Percentiles rank a stretch among this genome's conserved stretches.
phyloP scores from a whole-genome alignment of 1,284 basidiomycete genomes.

The Pisolithus thermaeus region DNA sequence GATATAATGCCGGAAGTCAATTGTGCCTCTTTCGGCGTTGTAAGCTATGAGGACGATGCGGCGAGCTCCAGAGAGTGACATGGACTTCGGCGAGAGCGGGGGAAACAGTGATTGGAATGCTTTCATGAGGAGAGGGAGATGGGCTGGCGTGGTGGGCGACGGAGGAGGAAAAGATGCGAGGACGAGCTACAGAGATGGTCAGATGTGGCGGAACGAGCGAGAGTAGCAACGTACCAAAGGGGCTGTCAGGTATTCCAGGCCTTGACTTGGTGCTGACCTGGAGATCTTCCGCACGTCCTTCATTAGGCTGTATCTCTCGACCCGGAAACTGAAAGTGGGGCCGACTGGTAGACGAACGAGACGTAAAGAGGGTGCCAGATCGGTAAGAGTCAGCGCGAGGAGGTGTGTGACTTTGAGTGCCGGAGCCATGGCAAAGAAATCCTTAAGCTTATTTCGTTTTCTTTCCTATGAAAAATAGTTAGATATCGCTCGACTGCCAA shows the following conservation, averaged over 20 bases:
- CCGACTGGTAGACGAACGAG: constrained; percentile 89
- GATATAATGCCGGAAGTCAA: constrained; percentile 93
- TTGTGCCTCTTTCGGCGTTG: constrained; percentile 78
- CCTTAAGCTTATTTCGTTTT: constrained; percentile 87
- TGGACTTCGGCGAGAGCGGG: constrained; percentile 73
- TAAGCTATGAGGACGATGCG: constrained; percentile 93
- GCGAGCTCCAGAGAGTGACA: constrained; percentile 79
- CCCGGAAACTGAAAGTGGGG: constrained; percentile 90
- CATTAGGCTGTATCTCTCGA: constrained; percentile 89
- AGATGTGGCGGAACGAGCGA: not conserved
- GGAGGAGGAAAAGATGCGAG: constrained; percentile 72
- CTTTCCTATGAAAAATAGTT: constrained; percentile 67
- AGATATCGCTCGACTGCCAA: constrained; percentile 1
- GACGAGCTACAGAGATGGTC: constrained; percentile 47
- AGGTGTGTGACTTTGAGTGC: constrained; percentile 91
- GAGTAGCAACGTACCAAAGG: constrained; percentile 61
- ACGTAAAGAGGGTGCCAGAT: constrained; percentile 80
- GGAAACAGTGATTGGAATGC: constrained; percentile 88
- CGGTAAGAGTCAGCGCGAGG: constrained; percentile 86
- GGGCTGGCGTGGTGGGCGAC: constrained; percentile 63
- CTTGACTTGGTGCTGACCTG: constrained; percentile 66
- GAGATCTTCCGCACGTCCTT: constrained; percentile 75
- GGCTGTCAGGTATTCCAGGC: constrained; percentile 81
- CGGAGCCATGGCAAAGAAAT: constrained; percentile 91
- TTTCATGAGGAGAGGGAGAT: constrained; percentile 73